phyloP scores from a whole-genome alignment of 2,329 filamentous ascomycete species.

The Rhinocladiella mackenziei region DNA sequence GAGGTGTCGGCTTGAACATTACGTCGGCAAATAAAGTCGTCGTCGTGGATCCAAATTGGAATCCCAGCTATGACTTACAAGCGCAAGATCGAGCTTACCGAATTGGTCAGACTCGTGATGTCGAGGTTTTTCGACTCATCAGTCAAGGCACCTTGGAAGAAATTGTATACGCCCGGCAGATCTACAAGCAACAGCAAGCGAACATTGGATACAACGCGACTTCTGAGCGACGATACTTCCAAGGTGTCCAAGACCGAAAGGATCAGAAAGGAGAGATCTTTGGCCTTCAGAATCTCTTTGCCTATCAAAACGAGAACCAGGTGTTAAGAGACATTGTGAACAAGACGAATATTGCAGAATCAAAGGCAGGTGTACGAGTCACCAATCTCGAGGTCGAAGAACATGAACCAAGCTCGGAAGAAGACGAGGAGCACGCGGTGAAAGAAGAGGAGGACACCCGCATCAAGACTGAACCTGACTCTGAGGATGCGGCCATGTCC shows the following conservation, averaged over 20 bases:
- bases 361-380: conserved; percentile 75
- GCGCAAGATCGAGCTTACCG: conserved; percentile 95
- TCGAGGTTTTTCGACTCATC: conserved; percentile 90
- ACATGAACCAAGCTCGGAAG: conserved; percentile 54
- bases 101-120: conserved; percentile 86
- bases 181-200: conserved; percentile 98
- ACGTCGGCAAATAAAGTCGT: conserved; percentile 98
- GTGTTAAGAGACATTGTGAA: conserved; percentile 94
- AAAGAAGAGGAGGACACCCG: conserved; percentile 26
- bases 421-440: conserved; percentile 29
- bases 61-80: conserved; percentile 88
- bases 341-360: conserved; percentile 95
- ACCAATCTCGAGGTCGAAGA: conserved; percentile 70
- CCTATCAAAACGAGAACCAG: conserved; percentile 67
- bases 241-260: conserved; percentile 80
- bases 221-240: conserved; percentile 89
- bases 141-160: conserved; percentile 93
- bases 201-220: conserved; percentile 96
- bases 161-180: conserved; percentile 92
- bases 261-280: conserved; percentile 91
- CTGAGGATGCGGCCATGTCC: conserved; percentile 64
- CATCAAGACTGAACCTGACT: conserved; percentile 33
- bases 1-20: conserved; percentile 92
- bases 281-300: conserved; percentile 80
- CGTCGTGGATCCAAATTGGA: conserved; percentile 96